Conservation (phyloP, 768 basidiomycete genomes). For the Lyophyllum decastes region DNA sequence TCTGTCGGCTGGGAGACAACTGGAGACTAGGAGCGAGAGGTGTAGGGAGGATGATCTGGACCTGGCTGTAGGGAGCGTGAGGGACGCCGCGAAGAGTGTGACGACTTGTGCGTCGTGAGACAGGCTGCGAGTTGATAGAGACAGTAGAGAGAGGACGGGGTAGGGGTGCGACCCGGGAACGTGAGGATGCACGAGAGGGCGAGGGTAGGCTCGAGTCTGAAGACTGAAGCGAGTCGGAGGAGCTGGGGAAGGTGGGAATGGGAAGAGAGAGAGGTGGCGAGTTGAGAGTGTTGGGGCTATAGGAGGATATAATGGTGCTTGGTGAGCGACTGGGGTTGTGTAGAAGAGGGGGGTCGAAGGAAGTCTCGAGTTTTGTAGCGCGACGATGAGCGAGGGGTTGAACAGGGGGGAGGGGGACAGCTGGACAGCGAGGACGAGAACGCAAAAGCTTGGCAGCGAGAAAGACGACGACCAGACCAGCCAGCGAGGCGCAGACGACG, state of each 20-base stretch:
- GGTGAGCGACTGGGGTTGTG: conserved; percentile 4
- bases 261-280: conserved; percentile 7
- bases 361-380: conserved; percentile 37
- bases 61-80: conserved; percentile 57
- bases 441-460: conserved; percentile 38
- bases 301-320: conserved; percentile 11
- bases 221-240: conserved; percentile 11
- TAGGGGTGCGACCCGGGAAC: conserved; percentile 20
- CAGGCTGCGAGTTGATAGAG: conserved; percentile 23
- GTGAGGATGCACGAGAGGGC: conserved; percentile 20
- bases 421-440: conserved; percentile 27
- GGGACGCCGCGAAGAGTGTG: conserved; percentile 56
- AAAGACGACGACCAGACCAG: conserved; percentile 36
- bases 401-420: conserved; percentile 58
- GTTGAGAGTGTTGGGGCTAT: background rate
- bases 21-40: conserved; percentile 53
- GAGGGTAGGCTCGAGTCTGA: conserved; percentile 13
- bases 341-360: conserved; percentile 7
- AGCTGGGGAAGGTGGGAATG: background rate
- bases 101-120: conserved; percentile 28
- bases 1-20: conserved; percentile 4
- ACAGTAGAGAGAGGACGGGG: conserved; percentile 31
- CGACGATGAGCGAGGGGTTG: conserved; percentile 68
- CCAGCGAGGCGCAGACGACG: conserved; percentile 45
- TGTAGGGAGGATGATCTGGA: conserved; percentile 69